Conservation (phyloP, 257 asterid species). For the Jaltomata sinuosa region DNA sequence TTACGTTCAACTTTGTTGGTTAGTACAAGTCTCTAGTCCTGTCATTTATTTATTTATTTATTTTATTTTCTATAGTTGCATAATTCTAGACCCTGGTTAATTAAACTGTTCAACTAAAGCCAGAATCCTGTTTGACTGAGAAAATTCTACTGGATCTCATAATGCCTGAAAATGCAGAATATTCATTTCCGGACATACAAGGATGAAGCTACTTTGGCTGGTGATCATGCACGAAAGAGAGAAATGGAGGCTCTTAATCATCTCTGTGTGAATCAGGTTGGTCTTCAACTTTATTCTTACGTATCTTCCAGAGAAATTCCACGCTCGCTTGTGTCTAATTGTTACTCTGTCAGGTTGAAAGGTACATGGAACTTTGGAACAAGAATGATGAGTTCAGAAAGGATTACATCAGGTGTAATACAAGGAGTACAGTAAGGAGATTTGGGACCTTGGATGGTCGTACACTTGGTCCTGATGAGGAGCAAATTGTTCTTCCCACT, state of each 20-base stretch:
- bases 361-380: slow-evolving; percentile 71
- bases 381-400: slow-evolving; percentile 49
- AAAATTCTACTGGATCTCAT: background rate
- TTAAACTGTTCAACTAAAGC: background rate
- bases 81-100: background rate
- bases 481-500: slow-evolving; percentile 47
- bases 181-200: slow-evolving; percentile 50
- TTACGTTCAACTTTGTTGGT: background rate
- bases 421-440: slow-evolving; percentile 64
- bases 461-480: slow-evolving; percentile 77
- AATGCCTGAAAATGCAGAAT: slow-evolving; percentile 47
- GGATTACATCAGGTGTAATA: slow-evolving; percentile 54
- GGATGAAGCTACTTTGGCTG: slow-evolving; percentile 51
- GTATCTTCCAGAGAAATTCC: background rate
- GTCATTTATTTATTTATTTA: background rate
- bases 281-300: background rate
- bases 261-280: slow-evolving; percentile 58
- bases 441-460: slow-evolving; percentile 90
- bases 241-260: slow-evolving; percentile 47
- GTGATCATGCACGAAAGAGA: slow-evolving; percentile 36
- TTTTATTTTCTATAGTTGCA: background rate
- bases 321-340: background rate
- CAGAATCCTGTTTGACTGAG: background rate
- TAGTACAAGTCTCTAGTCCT: background rate
- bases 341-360: slow-evolving; percentile 44